Base-by-base conservation (phyloP, 345 rosid genomes). In the Eucalyptus cloeziana region DNA sequence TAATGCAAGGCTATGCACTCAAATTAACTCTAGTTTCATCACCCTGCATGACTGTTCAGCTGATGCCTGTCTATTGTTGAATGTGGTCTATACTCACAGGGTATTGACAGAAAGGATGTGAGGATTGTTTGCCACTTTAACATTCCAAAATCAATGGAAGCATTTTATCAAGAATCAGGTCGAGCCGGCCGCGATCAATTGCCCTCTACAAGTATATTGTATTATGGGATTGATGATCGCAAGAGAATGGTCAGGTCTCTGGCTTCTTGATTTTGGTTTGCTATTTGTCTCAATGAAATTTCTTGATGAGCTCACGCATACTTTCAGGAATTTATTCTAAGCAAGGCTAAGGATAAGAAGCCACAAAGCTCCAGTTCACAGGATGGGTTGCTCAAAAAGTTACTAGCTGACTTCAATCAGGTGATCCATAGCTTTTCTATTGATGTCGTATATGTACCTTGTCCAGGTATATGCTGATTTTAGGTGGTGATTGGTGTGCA, bases 161-260 rank as follows among this genome's bases (percentile, higher is more conserved):
- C 96, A 88, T 98, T 98, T 91, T 98, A 98, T 92, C 99, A 98
- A 94, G 99, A 98, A 90, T 98, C 99, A 13, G 99, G 99, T 83
- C 94, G 99, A 94, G 99, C 98, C 64, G 99, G 99, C 87, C 98
- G 99, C 31, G 99, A 98, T 95, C 99, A 98, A 87, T 88, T 94
- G 93, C 96, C 97, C 40, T 96, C 96, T 31, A 92, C 93, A 92
- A 97, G 99, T 92, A 86, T 98, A 88, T 91, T 98, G 91, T 98
- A 98, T 94, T 97, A 98, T 91, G 99, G 99, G 89, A 91, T 95
- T 16, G 99, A 97, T 90, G 99, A 98, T 90, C 94, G 96, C 89
- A 95, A 92, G 91, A 95, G 91, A 93, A 97, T 96, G 98, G 99
- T 98, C 86, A 88, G 91, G 91, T 88, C 51, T 64, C 79, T 71